Evolutionary conservation across 2,329 filamentous ascomycete species (phyloP).

Genomic region (Colletotrichum falcatum): DNA sequence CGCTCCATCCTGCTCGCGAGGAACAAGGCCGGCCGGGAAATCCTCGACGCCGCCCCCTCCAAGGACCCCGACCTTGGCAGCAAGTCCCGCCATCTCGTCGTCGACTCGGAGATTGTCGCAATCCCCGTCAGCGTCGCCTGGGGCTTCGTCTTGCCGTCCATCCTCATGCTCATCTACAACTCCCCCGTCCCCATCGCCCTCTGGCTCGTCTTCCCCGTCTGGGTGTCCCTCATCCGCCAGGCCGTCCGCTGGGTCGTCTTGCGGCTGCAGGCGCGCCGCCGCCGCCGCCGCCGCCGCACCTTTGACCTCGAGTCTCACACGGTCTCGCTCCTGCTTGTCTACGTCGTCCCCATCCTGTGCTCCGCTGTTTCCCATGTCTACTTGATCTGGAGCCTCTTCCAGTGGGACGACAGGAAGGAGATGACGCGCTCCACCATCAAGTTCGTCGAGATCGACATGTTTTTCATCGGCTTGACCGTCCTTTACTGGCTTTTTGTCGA

Average conservation of each 20-base stretch:
- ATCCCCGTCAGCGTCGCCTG: slow-evolving; percentile 62
- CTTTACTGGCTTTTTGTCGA: slow-evolving; percentile 67
- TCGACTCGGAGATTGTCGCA: slow-evolving; percentile 66
- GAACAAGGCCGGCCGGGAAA: slow-evolving; percentile 41
- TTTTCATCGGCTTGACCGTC: slow-evolving; percentile 60
- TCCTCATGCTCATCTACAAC: slow-evolving; percentile 59
- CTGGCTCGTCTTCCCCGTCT: slow-evolving; percentile 67
- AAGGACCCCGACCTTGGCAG: slow-evolving; percentile 48
- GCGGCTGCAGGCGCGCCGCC: slow-evolving; percentile 41
- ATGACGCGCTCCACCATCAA: slow-evolving; percentile 61
- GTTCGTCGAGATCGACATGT: slow-evolving; percentile 61
- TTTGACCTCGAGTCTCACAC: slow-evolving; percentile 59
- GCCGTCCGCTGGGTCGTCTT: slow-evolving; percentile 48
- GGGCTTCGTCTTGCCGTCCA: slow-evolving; percentile 61
- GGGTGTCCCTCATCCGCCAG: slow-evolving; percentile 58
- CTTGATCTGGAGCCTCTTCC: slow-evolving; percentile 55
- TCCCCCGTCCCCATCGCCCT: slow-evolving; percentile 52
- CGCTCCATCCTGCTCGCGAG: slow-evolving; percentile 50
- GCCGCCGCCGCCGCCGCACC: slow-evolving; percentile 46
- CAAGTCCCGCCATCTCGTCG: slow-evolving; percentile 53
- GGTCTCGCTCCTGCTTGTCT: slow-evolving; percentile 55
- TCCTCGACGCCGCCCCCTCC: slow-evolving; percentile 42
- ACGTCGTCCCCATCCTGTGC: slow-evolving; percentile 57
- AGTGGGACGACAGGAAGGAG: slow-evolving; percentile 60
- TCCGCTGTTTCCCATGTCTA: slow-evolving; percentile 58